Base-by-base conservation (phyloP, 2,329 filamentous ascomycete genomes). In the Stachybotrys chartarum region DNA sequence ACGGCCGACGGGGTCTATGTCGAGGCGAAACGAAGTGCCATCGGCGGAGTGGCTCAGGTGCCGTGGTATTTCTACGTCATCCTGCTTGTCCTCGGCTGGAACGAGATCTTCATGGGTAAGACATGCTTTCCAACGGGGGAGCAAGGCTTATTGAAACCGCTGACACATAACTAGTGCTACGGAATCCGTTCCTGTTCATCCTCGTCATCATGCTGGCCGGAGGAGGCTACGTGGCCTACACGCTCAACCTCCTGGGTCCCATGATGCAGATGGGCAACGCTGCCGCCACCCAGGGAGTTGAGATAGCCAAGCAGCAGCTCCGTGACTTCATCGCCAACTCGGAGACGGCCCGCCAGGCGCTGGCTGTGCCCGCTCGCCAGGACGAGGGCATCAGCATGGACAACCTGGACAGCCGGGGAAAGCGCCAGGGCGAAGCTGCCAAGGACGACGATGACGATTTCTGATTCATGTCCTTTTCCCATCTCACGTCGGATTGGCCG, bases 1-100 rank as follows among this genome's bases (percentile, higher is more conserved):
- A 94, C 91, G 42, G 94, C 94, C 1, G 94, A 99, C 68, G 94
- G 92, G 7, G 93, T 99, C 5, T 99, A 96, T 65, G 92, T 99
- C 47, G 94, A 99, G 75, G 94, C 94, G 52, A 99, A 99, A 80
- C 85, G 94, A 56, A 92, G 93, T 68, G 94, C 94, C 47, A 95
- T 99, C 68, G 94, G 94, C 54, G 92, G 93, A 56, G 90, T 99
- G 64, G 90, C 92, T 5, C 92, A 97, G 72, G 86, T 99, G 52
- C 94, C 94, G 6, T 75, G 96, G 58, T 97, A 97, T 73, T 97
- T 99, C 72, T 99, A 97, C 65, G 90, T 85, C 47, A 72, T 97
- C 55, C 78, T 99, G 55, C 76, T 99, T 60, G 90, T 91, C 24
- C 79, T 99, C 51, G 94, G 94, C n/a, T 99, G 94, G 94, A 99